Evolutionary conservation across 2,329 filamentous ascomycete species (phyloP), one percentile per base, ranked within the genome.

Genomic region (Penicillium oxalicum): DNA sequence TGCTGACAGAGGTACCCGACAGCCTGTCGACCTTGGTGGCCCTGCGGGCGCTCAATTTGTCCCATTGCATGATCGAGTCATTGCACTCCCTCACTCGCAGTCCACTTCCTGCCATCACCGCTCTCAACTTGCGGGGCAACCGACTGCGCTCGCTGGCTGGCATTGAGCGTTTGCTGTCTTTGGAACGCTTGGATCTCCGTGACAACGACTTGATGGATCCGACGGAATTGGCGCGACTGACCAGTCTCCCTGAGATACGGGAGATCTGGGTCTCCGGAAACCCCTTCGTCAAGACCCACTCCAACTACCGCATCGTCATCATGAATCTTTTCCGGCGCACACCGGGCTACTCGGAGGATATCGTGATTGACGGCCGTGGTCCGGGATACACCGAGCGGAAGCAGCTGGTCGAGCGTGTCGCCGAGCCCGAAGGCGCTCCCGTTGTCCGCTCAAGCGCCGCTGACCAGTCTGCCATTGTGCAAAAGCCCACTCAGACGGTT

Each of bases 21-120:
- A 93, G 88, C 61, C 74, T 98, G 49, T 86, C 91, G 9, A 87
- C 82, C 8, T 75, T 98, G 49, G 90, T 89, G 18, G 86, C 89
- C 27, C 79, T 98, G n/a, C 84, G 91, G 55, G 91, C 93, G 25
- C 74, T 98, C 46, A 97, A 98, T 62, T 77, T 98, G 26, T 95
- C 91, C 4, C 87, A 95, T 62, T 97, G 91, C 77, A 96, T 97
- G 91, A 97, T 98, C 54, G 88, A 91, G 59, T 93, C 90, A 12
- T 77, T 98, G 48, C 87, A 94, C 61, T 95, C 91, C 2, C 76
- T 98, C 37, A 84, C 84, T 2, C 83, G 87, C 54, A 93, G 86
- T 61, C 68, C 93, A 9, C 77, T 98, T 4, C 91, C 93, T 27
- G 91, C 93, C 18, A 95, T 98, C 54, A 94, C 88, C 1, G 91